Conservation (phyloP, 2,329 filamentous ascomycete species). For the Penicillium nordicum region DNA sequence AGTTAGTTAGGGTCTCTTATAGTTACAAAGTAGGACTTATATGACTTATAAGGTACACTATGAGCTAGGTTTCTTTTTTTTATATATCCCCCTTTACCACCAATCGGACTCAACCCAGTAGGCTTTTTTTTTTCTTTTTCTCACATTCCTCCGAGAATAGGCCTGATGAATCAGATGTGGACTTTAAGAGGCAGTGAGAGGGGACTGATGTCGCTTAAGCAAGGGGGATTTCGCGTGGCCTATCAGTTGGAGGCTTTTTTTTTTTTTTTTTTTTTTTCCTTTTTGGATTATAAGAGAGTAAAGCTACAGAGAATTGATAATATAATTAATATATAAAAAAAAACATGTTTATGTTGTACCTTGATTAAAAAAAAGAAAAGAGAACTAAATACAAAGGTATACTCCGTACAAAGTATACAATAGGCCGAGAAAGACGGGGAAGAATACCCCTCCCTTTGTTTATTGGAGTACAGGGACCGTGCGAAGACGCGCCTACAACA, state of each 20-base stretch:
- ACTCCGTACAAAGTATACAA: neutral
- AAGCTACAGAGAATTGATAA: too few species aligned
- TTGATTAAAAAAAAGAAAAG: neutral
- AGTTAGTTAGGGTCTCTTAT: neutral
- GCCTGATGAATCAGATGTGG: constrained; percentile 5
- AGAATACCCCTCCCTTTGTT: neutral
- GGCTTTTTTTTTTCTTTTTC: neutral
- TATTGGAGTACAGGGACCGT: neutral
- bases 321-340: too few species aligned
- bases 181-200: neutral
- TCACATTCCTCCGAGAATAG: neutral
- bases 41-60: too few species aligned
- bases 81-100: neutral
- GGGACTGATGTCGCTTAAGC: neutral
- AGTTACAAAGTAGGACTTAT: neutral
- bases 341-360: too few species aligned
- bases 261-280: neutral
- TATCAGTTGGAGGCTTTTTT: neutral
- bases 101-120: neutral
- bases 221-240: constrained; percentile 10
- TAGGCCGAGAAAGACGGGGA: too few species aligned
- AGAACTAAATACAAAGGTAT: neutral
- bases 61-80: neutral
- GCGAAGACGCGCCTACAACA: neutral
- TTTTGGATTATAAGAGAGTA: neutral